phyloP scores from a whole-genome alignment of 306 rosid genomes.

The Psophocarpus tetragonolobus region DNA sequence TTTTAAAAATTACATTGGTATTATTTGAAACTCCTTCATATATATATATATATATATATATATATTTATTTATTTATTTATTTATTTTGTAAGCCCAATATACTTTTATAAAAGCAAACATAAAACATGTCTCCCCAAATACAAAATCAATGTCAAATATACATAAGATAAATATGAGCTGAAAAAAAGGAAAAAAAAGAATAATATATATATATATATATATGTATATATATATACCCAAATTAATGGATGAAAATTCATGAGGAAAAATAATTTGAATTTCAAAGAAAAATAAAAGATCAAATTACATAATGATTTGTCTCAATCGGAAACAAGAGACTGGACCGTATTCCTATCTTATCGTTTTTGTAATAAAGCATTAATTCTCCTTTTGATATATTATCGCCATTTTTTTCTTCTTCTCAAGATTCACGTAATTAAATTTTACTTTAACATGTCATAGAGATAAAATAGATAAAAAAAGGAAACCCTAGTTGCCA shows the following conservation, averaged over 20 bases:
- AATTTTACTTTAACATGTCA: slow-evolving; percentile 4
- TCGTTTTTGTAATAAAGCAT: slow-evolving; percentile 17
- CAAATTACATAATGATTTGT: slow-evolving; percentile 26
- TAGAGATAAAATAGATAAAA: background rate
- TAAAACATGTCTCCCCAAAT: no score
- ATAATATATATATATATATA: no score
- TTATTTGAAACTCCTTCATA: no score
- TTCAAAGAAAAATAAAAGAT: background rate
- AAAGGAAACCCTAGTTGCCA: slow-evolving; percentile 8
- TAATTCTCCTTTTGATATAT: slow-evolving; percentile 2
- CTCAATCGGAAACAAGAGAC: slow-evolving; percentile 34
- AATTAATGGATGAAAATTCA: background rate
- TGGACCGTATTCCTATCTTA: slow-evolving; percentile 39
- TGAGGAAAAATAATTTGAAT: slow-evolving; percentile 4
- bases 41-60: no score
- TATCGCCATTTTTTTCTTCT: slow-evolving; percentile 27
- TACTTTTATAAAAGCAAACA: no score
- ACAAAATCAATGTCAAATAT: no score
- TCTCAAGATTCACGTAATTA: slow-evolving; percentile 9
- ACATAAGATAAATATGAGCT: no score
- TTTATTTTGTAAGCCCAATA: no score
- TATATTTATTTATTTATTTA: no score
- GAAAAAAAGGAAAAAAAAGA: no score
- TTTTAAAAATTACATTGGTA: no score
- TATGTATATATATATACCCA: no score